A percentile compares a stretch with the other conserved stretches of the same genome.
Evolutionary conservation across 1,284 basidiomycete species (phyloP).

Genomic region (Tilletia indica): DNA sequence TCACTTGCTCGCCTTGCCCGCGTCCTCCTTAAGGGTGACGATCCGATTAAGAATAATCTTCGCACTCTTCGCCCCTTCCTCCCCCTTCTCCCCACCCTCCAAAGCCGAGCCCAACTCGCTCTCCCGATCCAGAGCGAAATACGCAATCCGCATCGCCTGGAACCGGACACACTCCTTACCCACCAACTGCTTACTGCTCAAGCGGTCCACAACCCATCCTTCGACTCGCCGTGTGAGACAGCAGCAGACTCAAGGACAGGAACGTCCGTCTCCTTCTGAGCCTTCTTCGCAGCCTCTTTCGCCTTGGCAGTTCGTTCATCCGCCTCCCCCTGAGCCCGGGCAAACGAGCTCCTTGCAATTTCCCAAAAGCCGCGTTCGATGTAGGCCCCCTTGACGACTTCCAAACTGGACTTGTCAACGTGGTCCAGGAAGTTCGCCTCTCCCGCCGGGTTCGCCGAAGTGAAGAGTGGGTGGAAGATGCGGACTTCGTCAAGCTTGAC

Average conservation of each 20-base stretch:
- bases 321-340: slow-evolving; percentile 69
- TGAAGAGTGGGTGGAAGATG: slow-evolving; percentile 90
- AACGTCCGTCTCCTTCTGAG: slow-evolving; percentile 58
- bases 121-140: slow-evolving; percentile 90
- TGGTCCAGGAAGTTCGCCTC: slow-evolving; percentile 72
- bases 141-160: slow-evolving; percentile 92
- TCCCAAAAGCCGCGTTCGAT: slow-evolving; percentile 87
- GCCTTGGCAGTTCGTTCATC: slow-evolving; percentile 60
- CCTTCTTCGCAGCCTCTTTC: slow-evolving; percentile 61
- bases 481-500: slow-evolving; percentile 84
- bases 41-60: slow-evolving; percentile 85
- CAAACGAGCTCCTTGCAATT: slow-evolving; percentile 71
- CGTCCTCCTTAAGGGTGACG: slow-evolving; percentile 92
- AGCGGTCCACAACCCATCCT: slow-evolving; percentile 30
- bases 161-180: slow-evolving; percentile 93
- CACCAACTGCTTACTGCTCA: slow-evolving; percentile 74
- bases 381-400: slow-evolving; percentile 75
- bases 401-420: slow-evolving; percentile 75
- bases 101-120: slow-evolving; percentile 11
- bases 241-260: slow-evolving; percentile 51
- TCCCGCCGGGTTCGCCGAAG: slow-evolving; percentile 82
- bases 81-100: slow-evolving; percentile 1
- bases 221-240: slow-evolving; percentile 18
- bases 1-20: slow-evolving; percentile 65
- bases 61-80: slow-evolving; percentile 58